Conservation (phyloP, 129 eudicot genomes). For the Pittosporum tobira region DNA sequence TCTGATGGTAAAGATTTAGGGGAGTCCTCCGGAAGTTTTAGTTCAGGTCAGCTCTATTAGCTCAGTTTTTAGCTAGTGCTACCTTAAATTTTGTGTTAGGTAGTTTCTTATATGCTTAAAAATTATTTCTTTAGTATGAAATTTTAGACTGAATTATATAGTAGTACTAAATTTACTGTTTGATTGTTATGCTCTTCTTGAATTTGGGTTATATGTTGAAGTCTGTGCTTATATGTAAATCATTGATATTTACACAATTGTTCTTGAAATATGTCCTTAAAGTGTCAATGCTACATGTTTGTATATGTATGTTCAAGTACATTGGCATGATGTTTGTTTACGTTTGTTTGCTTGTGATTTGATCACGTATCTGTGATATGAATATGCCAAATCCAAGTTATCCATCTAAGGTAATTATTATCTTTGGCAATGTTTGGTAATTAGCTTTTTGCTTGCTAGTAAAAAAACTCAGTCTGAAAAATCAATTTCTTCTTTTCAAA, state of each 20-base stretch:
- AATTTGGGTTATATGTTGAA: neutral
- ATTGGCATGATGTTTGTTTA: neutral
- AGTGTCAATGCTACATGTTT: too few relatives aligned
- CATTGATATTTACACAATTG: too few relatives aligned
- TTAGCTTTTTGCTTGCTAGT: too few relatives aligned
- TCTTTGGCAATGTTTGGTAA: neutral
- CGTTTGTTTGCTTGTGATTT: neutral
- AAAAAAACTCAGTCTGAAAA: too few relatives aligned
- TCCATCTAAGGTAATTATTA: neutral
- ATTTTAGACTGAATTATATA: too few relatives aligned
- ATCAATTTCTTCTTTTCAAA: too few relatives aligned
- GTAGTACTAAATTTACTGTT: neutral
- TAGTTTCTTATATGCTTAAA: neutral
- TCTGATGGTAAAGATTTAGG: conserved; percentile 17
- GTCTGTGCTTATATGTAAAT: neutral
- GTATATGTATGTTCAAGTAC: neutral
- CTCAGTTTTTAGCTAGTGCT: neutral
- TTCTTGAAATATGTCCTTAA: too few relatives aligned
- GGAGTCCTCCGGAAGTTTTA: conserved; percentile 13
- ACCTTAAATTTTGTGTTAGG: neutral
- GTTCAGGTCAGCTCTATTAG: conserved; percentile 19
- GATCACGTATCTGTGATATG: neutral
- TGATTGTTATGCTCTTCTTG: neutral
- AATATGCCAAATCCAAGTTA: too few relatives aligned
- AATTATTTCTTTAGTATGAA: too few relatives aligned